Base-by-base conservation (phyloP, 2,329 filamentous ascomycete genomes). In the Rutstroemia sp. region DNA sequence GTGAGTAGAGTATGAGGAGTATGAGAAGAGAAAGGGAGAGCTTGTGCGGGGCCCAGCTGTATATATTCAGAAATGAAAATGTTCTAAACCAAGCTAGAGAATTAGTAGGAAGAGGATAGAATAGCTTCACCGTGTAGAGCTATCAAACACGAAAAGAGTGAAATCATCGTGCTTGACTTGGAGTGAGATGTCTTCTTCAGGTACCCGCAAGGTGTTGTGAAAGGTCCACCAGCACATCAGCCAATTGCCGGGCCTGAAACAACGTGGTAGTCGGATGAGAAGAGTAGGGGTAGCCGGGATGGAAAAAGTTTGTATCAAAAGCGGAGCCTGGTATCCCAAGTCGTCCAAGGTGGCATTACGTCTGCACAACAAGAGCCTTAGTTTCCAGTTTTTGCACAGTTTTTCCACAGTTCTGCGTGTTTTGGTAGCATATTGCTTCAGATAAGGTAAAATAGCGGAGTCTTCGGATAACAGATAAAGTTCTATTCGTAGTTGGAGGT, bases 51-150 rank as follows among this genome's bases (percentile, higher is more conserved):
- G 27, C 34, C 44, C 23, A 41, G 17, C 50, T 34, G 64, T 66
- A 65, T 67, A 68, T 68, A 68, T 66, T 59, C 60, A n/a, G 39
- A 37, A 54, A 37, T 51, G 25, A 57, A 57, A 44, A 44, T 38
- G 16, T 48, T 37, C 60, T 62, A 63, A 65, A 65, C 54, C 42
- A 59, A 44, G 57, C 65, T 67, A 67, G 63, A 63, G 53, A 61
- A 65, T 59, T 54, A 38, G 39, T 52, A 61, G 58, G 59, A 58
- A 54, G 9, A 21, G 10, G 23, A 45, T 7, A 38, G 50, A 37
- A 53, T 48, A 34, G 45, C 53, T 58, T 60, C 57, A 57, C 54
- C 52, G 52, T 39, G 56, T 51, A 55, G 17, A 27, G 39, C 30
- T 42, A 49, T 52, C 42, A 30, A 49, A 52, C 41, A 47, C 50